phyloP scores from a whole-genome alignment of 73 alveolate genomes.

The Tetrahymena thermophila region DNA sequence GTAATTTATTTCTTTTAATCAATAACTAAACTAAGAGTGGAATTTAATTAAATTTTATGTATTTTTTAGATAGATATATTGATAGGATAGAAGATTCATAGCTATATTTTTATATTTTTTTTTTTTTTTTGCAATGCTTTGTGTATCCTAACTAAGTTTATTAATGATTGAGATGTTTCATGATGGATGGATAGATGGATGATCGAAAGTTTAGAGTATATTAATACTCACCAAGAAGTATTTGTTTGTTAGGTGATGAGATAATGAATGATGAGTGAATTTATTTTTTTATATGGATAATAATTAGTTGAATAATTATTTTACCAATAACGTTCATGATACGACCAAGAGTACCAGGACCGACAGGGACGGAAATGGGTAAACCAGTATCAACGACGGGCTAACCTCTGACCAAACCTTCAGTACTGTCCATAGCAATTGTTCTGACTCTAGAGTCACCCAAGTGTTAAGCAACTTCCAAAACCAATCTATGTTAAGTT shows the following conservation, averaged over 20 bases:
- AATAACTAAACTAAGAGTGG: not conserved
- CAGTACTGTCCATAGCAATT: conserved; percentile 96
- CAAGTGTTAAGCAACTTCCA: conserved; percentile 94
- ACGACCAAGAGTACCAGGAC: conserved; percentile 91
- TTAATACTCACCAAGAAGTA: too few relatives aligned
- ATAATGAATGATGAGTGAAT: not conserved
- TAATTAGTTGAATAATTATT: not conserved
- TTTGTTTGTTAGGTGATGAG: not conserved
- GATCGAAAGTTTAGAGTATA: not conserved
- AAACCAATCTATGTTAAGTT: conserved; percentile 72
- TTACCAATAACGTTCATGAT: conserved; percentile 84
- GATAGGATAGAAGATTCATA: not conserved
- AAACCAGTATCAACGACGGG: conserved; percentile 79
- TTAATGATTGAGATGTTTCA: not conserved
- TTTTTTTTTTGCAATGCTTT: not conserved
- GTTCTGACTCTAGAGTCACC: conserved; percentile 92
- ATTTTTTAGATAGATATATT: not conserved
- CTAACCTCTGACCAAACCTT: conserved; percentile 93
- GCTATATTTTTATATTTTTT: not conserved
- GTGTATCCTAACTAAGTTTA: not conserved
- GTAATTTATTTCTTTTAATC: not conserved
- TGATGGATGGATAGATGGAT: not conserved
- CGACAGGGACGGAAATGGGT: conserved; percentile 95
- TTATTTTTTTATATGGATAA: not conserved
- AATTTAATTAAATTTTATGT: not conserved